Evolutionary conservation across 2,329 filamentous ascomycete genomes (phyloP).

Genomic region (Arthrobotrys sinensis): DNA sequence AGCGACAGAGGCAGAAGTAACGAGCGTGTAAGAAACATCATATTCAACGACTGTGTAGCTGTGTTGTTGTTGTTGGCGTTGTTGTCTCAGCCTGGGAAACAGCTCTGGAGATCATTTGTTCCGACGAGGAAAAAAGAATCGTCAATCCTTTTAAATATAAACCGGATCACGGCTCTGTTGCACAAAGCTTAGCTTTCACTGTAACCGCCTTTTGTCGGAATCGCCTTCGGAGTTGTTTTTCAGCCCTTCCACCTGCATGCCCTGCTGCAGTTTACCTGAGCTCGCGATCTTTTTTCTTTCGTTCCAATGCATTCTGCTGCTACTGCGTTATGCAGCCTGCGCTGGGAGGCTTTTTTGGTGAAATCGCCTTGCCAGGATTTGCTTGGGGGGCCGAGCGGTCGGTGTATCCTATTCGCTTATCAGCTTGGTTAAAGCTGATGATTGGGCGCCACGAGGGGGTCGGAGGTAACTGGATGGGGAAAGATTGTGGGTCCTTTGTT

Average conservation of each 20-base stretch:
- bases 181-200: background rate
- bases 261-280: background rate
- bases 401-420: constrained; percentile 19
- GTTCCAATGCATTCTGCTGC: background rate
- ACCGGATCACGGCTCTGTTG: too few relatives aligned
- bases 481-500: background rate
- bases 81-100: background rate
- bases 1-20: constrained; percentile 7
- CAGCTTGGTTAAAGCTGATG: constrained; percentile 8
- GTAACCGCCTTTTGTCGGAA: background rate
- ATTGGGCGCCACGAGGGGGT: constrained; percentile 40
- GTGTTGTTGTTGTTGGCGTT: background rate
- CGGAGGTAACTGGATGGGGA: background rate
- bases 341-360: background rate
- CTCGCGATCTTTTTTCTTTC: constrained; percentile 1
- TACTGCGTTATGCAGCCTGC: background rate
- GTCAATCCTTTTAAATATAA: constrained; percentile 41
- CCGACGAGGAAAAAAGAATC: background rate
- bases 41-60: background rate
- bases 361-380: constrained; percentile 34
- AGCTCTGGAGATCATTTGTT: background rate
- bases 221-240: constrained; percentile 5
- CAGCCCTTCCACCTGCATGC: background rate
- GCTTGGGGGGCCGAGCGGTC: constrained; percentile 7
- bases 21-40: background rate